Evolutionary conservation across 2,329 filamentous ascomycete species (phyloP).

Genomic region (Metarhizium robertsii): DNA sequence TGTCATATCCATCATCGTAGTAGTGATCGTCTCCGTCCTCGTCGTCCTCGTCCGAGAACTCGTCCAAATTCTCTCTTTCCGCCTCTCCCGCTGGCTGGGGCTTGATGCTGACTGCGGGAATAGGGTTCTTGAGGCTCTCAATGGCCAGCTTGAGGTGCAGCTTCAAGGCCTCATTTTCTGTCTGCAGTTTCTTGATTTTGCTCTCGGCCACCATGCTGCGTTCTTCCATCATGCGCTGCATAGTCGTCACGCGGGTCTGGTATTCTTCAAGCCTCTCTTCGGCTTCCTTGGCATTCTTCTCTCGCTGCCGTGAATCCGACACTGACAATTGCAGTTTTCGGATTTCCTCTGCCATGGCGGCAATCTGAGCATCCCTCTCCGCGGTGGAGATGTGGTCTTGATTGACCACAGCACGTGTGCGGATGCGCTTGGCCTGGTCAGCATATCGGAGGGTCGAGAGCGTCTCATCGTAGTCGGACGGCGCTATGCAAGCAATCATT

Average conservation of each 20-base stretch:
- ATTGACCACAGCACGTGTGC: conserved; percentile 88
- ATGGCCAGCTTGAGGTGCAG: conserved; percentile 83
- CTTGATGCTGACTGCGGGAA: conserved; percentile 48
- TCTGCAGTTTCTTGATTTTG: conserved; percentile 84
- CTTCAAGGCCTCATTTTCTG: conserved; percentile 81
- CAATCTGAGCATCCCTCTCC: conserved; percentile 88
- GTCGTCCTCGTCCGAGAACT: conserved; percentile 21
- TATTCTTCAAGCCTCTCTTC: conserved; percentile 90
- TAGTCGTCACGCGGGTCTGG: conserved; percentile 76
- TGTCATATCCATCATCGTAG: conserved; percentile 47
- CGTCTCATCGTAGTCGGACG: conserved; percentile 94
- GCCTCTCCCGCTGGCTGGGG: conserved; percentile 15
- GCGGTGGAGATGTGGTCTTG: conserved; percentile 89
- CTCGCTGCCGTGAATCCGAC: conserved; percentile 53
- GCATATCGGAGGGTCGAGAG: conserved; percentile 93
- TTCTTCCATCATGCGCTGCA: conserved; percentile 97
- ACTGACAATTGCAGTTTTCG: conserved; percentile 71
- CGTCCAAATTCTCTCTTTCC: conserved; percentile 22
- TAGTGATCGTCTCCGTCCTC: conserved; percentile 44
- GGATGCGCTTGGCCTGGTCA: conserved; percentile 95
- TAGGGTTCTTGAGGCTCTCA: conserved; percentile 82
- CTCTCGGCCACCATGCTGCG: conserved; percentile 80
- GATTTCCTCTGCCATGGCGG: conserved; percentile 92
- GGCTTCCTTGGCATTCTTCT: conserved; percentile 68
- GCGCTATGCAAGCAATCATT: conserved; percentile 97